Conservation (phyloP, 306 rosid species). For the Trifolium dubium region DNA sequence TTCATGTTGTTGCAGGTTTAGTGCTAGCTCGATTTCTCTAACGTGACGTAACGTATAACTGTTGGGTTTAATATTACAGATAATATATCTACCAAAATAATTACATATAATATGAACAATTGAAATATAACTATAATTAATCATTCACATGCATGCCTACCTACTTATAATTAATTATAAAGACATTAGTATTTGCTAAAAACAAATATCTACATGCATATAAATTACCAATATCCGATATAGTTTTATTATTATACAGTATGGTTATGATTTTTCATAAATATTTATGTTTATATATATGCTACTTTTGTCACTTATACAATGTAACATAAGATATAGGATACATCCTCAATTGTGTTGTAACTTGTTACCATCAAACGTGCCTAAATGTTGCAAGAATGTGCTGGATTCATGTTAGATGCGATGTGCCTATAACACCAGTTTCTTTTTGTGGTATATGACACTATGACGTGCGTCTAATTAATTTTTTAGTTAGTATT, state of each 20-base stretch:
- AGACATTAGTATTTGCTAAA: background rate
- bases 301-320: background rate
- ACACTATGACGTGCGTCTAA: no score
- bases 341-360: no score
- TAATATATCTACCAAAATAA: background rate
- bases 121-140: background rate
- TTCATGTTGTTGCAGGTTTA: background rate
- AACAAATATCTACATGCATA: background rate
- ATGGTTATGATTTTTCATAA: no score
- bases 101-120: no score
- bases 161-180: background rate
- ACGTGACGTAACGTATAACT: background rate
- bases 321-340: no score
- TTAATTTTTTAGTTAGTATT: no score
- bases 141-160: background rate
- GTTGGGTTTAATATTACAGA: background rate
- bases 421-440: no score
- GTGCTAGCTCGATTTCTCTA: background rate
- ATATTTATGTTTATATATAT: no score
- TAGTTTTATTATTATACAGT: no score
- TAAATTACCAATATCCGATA: no score
- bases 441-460: no score
- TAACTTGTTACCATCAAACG: no score
- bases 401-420: background rate
- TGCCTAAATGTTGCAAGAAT: background rate